Evolutionary conservation across 2,329 filamentous ascomycete species (phyloP).

Genomic region (Bipolaris gigantea): DNA sequence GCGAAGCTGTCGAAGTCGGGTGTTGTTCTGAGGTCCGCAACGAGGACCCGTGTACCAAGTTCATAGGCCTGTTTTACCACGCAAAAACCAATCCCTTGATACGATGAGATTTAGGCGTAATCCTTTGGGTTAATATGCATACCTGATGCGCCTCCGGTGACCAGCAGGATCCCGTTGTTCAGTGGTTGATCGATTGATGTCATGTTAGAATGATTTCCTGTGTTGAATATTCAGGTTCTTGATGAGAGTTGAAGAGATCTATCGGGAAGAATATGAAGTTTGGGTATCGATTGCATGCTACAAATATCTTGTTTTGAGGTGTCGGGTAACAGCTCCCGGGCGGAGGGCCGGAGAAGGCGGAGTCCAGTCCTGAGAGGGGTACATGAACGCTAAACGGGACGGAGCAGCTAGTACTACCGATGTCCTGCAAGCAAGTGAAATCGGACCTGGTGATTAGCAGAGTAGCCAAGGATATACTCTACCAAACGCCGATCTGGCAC

Average conservation of each 20-base stretch:
- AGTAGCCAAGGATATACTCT: background rate
- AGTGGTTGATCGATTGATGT: constrained; percentile 35
- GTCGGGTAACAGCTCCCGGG: background rate
- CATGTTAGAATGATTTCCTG: background rate
- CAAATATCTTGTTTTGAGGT: background rate
- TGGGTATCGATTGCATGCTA: background rate
- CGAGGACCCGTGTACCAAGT: constrained; percentile 27
- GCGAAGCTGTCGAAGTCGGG: constrained; percentile 24
- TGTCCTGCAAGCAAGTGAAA: too few species aligned
- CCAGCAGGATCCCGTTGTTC: constrained; percentile 36
- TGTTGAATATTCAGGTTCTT: background rate
- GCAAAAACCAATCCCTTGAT: constrained; percentile 38
- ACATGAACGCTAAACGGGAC: background rate
- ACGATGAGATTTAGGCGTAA: background rate
- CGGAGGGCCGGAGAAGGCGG: background rate
- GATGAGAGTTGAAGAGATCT: background rate
- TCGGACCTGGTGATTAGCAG: background rate
- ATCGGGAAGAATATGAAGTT: background rate
- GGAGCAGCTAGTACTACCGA: background rate
- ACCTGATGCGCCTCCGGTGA: constrained; percentile 44
- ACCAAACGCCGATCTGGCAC: too few species aligned
- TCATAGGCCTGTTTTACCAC: constrained; percentile 33
- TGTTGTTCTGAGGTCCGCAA: constrained; percentile 32
- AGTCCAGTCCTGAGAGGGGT: background rate
- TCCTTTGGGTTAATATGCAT: background rate